Percentiles rank a stretch among this genome's conserved stretches.
Evolutionary conservation across 1,139 yeast species (phyloP).

Genomic region (Yarrowia galli): DNA sequence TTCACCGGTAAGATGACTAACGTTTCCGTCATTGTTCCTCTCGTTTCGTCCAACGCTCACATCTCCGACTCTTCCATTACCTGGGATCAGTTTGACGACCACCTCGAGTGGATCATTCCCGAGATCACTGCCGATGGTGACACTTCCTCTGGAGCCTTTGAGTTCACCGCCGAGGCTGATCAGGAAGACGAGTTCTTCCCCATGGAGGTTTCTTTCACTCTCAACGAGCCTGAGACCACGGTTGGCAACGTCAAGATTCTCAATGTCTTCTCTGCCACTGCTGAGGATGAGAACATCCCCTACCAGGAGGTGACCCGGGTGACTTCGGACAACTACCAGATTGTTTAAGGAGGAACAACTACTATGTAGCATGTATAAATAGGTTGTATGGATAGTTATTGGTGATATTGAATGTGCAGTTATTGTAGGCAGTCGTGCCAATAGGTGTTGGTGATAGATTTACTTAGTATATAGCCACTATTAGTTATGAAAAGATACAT

Average conservation of each 20-base stretch:
- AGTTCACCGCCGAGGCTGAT: slow-evolving; percentile 74
- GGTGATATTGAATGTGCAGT: too few relatives aligned
- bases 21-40: slow-evolving; percentile 71
- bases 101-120: slow-evolving; percentile 53
- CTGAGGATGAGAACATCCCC: slow-evolving; percentile 62
- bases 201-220: slow-evolving; percentile 65
- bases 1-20: slow-evolving; percentile 62
- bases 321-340: slow-evolving; percentile 68
- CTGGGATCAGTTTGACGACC: slow-evolving; percentile 53
- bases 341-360: slow-evolving; percentile 50
- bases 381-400: slow-evolving; percentile 17
- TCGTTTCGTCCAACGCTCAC: slow-evolving; percentile 62
- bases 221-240: slow-evolving; percentile 51
- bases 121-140: slow-evolving; percentile 52
- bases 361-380: slow-evolving; percentile 37
- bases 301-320: slow-evolving; percentile 72
- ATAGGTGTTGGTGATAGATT: too few relatives aligned
- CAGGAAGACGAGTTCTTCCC: slow-evolving; percentile 92
- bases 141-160: slow-evolving; percentile 73
- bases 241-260: slow-evolving; percentile 58
- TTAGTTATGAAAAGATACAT: too few relatives aligned
- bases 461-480: too few relatives aligned
- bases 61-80: slow-evolving; percentile 53
- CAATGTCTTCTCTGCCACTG: slow-evolving; percentile 54
- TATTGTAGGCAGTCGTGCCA: too few relatives aligned